Evolutionary conservation across 2,329 filamentous ascomycete genomes (phyloP), one percentile per base, ranked within the genome.

Genomic region (Ophiosphaerella narmari): DNA sequence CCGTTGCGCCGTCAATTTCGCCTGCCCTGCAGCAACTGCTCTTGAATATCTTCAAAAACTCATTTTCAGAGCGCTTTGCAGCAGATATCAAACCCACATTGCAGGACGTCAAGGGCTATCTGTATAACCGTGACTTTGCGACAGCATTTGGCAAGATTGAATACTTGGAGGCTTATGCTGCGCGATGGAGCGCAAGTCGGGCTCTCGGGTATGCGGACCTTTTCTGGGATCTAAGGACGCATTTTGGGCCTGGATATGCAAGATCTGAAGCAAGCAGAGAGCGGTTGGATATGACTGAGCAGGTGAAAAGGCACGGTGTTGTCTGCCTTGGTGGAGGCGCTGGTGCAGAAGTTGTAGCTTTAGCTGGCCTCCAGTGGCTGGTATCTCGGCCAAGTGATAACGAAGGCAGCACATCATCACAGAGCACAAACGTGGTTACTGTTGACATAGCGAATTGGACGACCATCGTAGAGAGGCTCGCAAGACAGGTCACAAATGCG

Each of bases 141-240:
- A 76, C 79, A 13, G 93, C 93, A 0, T 99, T 97, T 75, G 86
- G 85, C 0, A 80, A 80, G 39, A 80, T 84, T 47, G 84, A 88
- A 38, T 83, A 87, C 62, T 80, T 97, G 14, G 84, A 88, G 53
- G 89, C 88, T 8, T 99, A 99, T 77, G 90, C 91, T 7, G 84
- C 90, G 46, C 79, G 94, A 62, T 99, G 93, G 92, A 96, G 91
- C 73, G 90, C 93, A 1, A 88, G 89, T 44, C 81, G 94, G 45
- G 89, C 91, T 0, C 76, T 97, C 44, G 90, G 87, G 55, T 97
- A 97, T 74, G 78, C 85, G n/a, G 77, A 81, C n/a, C 68, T 86
- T 13, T 78, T 87, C 21, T 67, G 62, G 53, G 54, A 74, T 65
- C 46, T 76, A 58, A 60, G 60, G 36, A 59, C 68, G 7, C 54